Conservation (phyloP, 2,329 filamentous ascomycete species). For the Pseudopyricularia cyperi region DNA sequence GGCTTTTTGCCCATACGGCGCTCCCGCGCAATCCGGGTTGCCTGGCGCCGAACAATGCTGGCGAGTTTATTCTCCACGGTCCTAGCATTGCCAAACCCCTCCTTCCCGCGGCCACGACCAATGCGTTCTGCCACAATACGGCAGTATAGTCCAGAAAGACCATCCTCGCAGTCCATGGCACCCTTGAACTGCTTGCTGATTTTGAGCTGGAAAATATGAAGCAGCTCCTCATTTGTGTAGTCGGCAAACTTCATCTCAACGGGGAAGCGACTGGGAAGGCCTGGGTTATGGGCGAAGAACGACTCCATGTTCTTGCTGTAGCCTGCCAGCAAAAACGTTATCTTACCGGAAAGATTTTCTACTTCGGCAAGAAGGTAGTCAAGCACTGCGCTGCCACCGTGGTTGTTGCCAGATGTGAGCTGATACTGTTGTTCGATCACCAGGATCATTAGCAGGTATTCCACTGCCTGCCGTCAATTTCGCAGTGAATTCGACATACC, state of each 20-base stretch:
- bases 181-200: slow-evolving; percentile 40
- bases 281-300: slow-evolving; percentile 64
- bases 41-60: slow-evolving; percentile 43
- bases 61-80: slow-evolving; percentile 50
- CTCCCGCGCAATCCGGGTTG: slow-evolving; percentile 36
- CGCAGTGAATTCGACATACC: fast-evolving
- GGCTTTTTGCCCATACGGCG: slow-evolving; percentile 21
- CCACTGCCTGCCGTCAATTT: too few relatives aligned
- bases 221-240: slow-evolving; percentile 52
- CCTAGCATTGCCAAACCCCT: slow-evolving; percentile 64
- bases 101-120: slow-evolving; percentile 45
- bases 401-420: slow-evolving; percentile 43
- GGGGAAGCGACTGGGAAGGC: slow-evolving; percentile 57
- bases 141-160: slow-evolving; percentile 44
- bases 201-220: slow-evolving; percentile 42
- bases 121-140: slow-evolving; percentile 50
- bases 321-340: slow-evolving; percentile 61
- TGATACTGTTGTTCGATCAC: slow-evolving; percentile 36
- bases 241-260: slow-evolving; percentile 53
- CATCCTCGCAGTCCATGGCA: slow-evolving; percentile 47
- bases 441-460: too few relatives aligned
- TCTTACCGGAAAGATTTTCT: slow-evolving; percentile 55
- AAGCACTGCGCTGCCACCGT: slow-evolving; percentile 47
- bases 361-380: slow-evolving; percentile 62
- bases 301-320: slow-evolving; percentile 65